These are phyloP conservation scores for Cercophora sp. DNA, from an alignment of 495 filamentous ascomycete species.

Conservation along the genomic window DNA sequence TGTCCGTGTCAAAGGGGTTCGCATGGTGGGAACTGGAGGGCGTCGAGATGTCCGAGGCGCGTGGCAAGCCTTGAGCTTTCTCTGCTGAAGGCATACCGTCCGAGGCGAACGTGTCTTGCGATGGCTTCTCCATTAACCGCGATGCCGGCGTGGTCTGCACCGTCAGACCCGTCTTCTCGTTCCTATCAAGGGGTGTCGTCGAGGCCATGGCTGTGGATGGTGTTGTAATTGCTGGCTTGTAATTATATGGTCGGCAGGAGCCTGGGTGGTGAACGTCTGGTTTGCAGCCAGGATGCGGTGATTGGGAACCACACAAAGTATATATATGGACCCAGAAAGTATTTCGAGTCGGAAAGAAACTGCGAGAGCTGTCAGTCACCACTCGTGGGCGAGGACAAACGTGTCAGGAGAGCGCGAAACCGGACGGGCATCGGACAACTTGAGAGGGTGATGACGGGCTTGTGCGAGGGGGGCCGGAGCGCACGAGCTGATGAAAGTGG, in stretches of 20 bases:
- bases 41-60: conserved; percentile 35
- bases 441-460: conserved; percentile 8
- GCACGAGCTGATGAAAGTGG: conserved; percentile 1
- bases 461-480: neutral
- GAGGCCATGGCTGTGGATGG: conserved; percentile 23
- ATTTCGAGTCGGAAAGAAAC: neutral
- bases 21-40: conserved; percentile 23
- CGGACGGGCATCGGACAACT: neutral
- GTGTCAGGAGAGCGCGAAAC: neutral
- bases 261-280: neutral
- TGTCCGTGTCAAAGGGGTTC: conserved; percentile 47
- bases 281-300: neutral
- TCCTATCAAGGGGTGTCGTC: conserved; percentile 17
- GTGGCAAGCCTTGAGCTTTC: conserved; percentile 24
- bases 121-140: conserved; percentile 19
- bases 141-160: conserved; percentile 29
- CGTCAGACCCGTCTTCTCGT: conserved; percentile 28
- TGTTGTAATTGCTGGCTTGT: conserved; percentile 15
- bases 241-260: conserved; percentile 22
- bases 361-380: conserved; percentile 18
- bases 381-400: neutral
- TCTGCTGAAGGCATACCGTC: conserved; percentile 22
- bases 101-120: conserved; percentile 26
- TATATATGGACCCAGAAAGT: neutral
- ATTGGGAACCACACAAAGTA: neutral